Evolutionary conservation across 345 rosid genomes (phyloP).

Genomic region (Citrus mangshanensis): DNA sequence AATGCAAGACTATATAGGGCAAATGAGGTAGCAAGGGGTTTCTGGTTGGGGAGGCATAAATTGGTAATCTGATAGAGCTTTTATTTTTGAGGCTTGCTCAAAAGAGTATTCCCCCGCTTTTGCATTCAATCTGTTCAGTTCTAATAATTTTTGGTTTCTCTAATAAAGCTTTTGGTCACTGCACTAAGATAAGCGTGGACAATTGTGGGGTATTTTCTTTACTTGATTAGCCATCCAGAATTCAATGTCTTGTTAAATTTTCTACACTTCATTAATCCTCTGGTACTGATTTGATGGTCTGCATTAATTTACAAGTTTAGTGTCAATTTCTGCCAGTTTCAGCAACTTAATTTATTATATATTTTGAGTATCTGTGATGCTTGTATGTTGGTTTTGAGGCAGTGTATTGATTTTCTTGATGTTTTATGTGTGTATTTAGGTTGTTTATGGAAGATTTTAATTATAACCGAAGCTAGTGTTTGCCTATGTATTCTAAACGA

Average conservation of each 20-base stretch:
- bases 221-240: not conserved
- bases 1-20: not conserved
- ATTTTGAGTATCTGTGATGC: not conserved
- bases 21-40: not conserved
- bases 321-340: not conserved
- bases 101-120: not conserved
- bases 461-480: slow-evolving; percentile 35
- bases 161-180: not conserved
- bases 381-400: slow-evolving; percentile 6
- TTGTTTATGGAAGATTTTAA: slow-evolving; percentile 49
- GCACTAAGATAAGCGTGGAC: not conserved
- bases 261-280: not conserved
- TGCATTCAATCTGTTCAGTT: not conserved
- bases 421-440: slow-evolving; percentile 2
- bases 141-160: not conserved
- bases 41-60: not conserved
- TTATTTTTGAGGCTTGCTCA: not conserved
- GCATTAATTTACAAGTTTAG: not conserved
- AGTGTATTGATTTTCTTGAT: not conserved
- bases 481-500: slow-evolving; percentile 79
- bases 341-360: not conserved
- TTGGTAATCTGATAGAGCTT: not conserved
- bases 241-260: not conserved
- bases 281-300: not conserved
- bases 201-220: not conserved